A percentile compares a stretch with the other conserved stretches of the same genome.
Conservation (phyloP, 805 yeast genomes). For the Zygosaccharomyces bisporus region DNA sequence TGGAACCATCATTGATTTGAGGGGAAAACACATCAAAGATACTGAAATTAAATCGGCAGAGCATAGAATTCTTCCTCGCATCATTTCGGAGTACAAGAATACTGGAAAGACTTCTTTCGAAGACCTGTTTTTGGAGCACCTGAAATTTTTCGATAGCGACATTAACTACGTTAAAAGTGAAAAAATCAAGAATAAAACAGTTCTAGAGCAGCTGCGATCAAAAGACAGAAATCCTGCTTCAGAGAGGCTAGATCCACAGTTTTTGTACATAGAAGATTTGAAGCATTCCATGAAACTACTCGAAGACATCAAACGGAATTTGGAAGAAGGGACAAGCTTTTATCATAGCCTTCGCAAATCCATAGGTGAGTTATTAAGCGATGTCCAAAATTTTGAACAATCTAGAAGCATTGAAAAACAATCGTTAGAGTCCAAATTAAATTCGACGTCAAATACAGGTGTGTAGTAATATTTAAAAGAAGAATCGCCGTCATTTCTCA, state of each 20-base stretch:
- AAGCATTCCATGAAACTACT: slow-evolving; percentile 36
- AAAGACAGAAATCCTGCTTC: not conserved
- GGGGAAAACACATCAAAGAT: slow-evolving; percentile 35
- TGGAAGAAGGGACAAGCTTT: slow-evolving; percentile 66
- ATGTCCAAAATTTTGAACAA: slow-evolving; percentile 50
- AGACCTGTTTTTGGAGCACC: slow-evolving; percentile 40
- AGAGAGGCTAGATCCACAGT: slow-evolving; percentile 20
- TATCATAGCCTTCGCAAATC: slow-evolving; percentile 58
- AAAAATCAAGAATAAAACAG: slow-evolving; percentile 35
- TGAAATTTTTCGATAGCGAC: slow-evolving; percentile 49
- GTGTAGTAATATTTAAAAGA: not conserved
- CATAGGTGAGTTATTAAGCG: slow-evolving; percentile 43
- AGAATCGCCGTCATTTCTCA: not conserved
- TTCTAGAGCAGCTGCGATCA: slow-evolving; percentile 42
- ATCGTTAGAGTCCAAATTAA: slow-evolving; percentile 40
- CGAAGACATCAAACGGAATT: slow-evolving; percentile 53
- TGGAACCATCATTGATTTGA: slow-evolving; percentile 35
- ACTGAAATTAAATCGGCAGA: slow-evolving; percentile 46
- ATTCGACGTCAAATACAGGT: not conserved
- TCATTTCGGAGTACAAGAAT: slow-evolving; percentile 46
- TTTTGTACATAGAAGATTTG: slow-evolving; percentile 28
- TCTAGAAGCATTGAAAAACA: slow-evolving; percentile 51
- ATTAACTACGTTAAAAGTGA: slow-evolving; percentile 45
- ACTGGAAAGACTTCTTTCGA: slow-evolving; percentile 38
- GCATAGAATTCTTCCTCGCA: slow-evolving; percentile 48